These are phyloP conservation scores for Leishmania amazonensis DNA, from an alignment of 208 protist species.

Conservation along the genomic window DNA sequence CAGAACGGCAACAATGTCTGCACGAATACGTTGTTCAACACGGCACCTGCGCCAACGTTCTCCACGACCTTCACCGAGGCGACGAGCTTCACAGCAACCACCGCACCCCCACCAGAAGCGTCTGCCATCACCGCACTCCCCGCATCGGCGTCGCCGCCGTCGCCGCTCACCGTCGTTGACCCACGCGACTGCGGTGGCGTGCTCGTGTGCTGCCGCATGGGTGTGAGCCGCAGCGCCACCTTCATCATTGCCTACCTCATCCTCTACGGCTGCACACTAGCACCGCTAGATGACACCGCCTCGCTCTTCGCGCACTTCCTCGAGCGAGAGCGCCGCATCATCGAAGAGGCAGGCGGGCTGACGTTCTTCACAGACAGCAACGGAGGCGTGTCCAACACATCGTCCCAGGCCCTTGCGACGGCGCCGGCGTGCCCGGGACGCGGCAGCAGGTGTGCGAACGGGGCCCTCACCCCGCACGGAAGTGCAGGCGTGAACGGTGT, in stretches of 20 bases:
- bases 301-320: conserved; percentile 27
- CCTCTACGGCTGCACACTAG: conserved; percentile 59
- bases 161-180: conserved; percentile 15
- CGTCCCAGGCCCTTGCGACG: not conserved
- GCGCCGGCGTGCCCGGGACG: not conserved
- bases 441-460: not conserved
- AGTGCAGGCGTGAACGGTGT: not conserved
- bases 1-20: not conserved
- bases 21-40: not conserved
- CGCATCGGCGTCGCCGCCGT: not conserved
- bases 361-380: not conserved
- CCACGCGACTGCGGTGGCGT: conserved; percentile 59
- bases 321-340: conserved; percentile 21
- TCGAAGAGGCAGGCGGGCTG: conserved; percentile 22
- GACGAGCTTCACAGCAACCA: not conserved
- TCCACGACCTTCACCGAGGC: not conserved
- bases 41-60: too few relatives aligned
- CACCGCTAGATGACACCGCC: conserved; percentile 17
- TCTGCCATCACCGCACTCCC: not conserved
- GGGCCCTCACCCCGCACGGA: not conserved
- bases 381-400: not conserved
- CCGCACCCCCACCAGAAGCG: not conserved
- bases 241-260: conserved; percentile 85
- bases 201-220: conserved; percentile 85
- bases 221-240: conserved; percentile 79